phyloP scores from a whole-genome alignment of 805 yeast species.

The Teunomyces funiuensis region DNA sequence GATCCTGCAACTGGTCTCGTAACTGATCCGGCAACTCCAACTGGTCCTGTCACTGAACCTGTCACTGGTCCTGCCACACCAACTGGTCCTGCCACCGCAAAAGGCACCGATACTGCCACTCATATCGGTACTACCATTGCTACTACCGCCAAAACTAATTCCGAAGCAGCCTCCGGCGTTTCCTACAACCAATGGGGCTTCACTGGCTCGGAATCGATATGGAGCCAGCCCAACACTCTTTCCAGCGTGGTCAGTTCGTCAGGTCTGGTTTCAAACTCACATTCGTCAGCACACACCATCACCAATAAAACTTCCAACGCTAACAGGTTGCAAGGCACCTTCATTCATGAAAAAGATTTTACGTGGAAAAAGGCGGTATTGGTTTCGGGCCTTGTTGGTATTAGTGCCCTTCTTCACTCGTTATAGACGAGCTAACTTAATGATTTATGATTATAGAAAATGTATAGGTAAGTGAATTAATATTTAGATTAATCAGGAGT shows the following conservation, averaged over 20 bases:
- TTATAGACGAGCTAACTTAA: slow-evolving; percentile 1
- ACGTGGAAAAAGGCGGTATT: slow-evolving; percentile 17
- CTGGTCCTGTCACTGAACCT: slow-evolving; percentile 6
- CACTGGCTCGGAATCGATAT: slow-evolving; percentile 37
- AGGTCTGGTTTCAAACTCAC: slow-evolving; percentile 8
- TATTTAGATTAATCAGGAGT: no score
- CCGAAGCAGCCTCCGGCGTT: slow-evolving; percentile 11
- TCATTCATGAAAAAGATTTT: slow-evolving; percentile 14
- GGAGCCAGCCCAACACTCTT: slow-evolving; percentile 24
- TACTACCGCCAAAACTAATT: slow-evolving; percentile 8
- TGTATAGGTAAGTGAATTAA: no score
- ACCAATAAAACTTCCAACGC: slow-evolving; percentile 21
- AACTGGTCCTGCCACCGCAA: slow-evolving; percentile 8
- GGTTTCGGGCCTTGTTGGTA: slow-evolving; percentile 16
- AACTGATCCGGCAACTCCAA: slow-evolving; percentile 4
- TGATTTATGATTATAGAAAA: no score
- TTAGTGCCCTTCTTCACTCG: slow-evolving; percentile 14
- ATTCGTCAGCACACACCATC: slow-evolving; percentile 14
- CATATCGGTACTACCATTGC: slow-evolving; percentile 8
- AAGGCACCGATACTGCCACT: slow-evolving; percentile 11
- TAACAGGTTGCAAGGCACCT: slow-evolving; percentile 10
- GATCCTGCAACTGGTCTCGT: slow-evolving; percentile 7
- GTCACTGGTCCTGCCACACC: no score
- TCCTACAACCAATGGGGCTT: slow-evolving; percentile 44
- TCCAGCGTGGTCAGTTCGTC: slow-evolving; percentile 2